Evolutionary conservation across 2,329 filamentous ascomycete genomes (phyloP), one percentile per base, ranked within the genome.

Genomic region (Colletotrichum paranaense): DNA sequence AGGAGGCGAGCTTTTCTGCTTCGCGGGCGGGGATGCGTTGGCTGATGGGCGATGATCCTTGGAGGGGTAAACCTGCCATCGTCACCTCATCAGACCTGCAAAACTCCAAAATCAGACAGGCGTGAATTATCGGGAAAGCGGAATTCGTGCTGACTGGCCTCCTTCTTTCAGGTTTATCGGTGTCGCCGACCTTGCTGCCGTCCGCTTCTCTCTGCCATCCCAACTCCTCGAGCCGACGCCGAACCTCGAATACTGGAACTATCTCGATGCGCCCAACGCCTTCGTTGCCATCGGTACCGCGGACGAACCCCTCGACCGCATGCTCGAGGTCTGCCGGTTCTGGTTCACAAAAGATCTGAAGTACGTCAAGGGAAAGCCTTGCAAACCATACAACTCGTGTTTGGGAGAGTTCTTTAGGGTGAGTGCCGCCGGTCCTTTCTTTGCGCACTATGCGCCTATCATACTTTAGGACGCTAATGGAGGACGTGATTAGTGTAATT

Each of bases 311-410:
- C 87, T 98, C 68, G 96, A 97, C 78, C 95, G 97, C 77, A 98
- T 98, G 94, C 90, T 99, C 64, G 95, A 96, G 80, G 95, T 97
- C 35, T 85, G 98, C 78, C 92, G 95, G 73, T 99, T 98, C 84
- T 99, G 97, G 97, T 97, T 98, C 79, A 98, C 97, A 75, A 99
- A 99, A 83, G 97, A 99, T 83, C 83, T 99, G 83, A 99, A 99
- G 90, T 99, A 98, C 80, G 94, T 97, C 82, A 98, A 98, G 86
- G 96, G 96, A 73, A 97, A 95, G 86, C 97, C 97, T 56, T 98
- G 96, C 91, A 99, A 99, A 84, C 97, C 97, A 12, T 99, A 99
- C 86, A 99, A 99, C 84, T 98, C 95, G 60, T 95, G 95, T 46
- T 85, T 99, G 63, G 97, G 97, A 76, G 97, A 99, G 86, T 99